Percentiles rank a stretch among this genome's conserved stretches.
Conservation (phyloP, 768 basidiomycete species). For the Leucosporidium yakuticum region DNA sequence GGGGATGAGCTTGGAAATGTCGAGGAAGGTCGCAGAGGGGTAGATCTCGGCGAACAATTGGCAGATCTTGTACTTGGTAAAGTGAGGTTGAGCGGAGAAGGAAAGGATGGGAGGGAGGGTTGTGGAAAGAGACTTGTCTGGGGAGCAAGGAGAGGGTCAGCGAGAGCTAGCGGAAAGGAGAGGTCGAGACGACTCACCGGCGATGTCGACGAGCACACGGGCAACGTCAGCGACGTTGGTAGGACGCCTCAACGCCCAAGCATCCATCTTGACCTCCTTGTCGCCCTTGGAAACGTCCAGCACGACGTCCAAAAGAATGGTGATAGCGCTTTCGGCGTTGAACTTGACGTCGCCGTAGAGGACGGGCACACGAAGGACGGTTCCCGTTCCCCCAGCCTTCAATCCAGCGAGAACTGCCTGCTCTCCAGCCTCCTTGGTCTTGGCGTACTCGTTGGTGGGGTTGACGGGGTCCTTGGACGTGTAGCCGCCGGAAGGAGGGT, state of each 20-base stretch:
- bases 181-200: neutral
- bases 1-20: conserved; percentile 57
- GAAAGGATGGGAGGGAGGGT: conserved; percentile 69
- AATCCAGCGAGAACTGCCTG: conserved; percentile 58
- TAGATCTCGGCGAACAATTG: conserved; percentile 68
- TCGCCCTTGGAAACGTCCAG: conserved; percentile 64
- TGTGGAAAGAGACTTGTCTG: conserved; percentile 28
- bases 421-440: conserved; percentile 83
- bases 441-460: conserved; percentile 77
- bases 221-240: conserved; percentile 71
- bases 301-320: conserved; percentile 79
- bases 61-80: conserved; percentile 92
- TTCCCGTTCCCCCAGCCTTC: conserved; percentile 52
- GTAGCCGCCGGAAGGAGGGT: conserved; percentile 63
- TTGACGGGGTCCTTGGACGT: conserved; percentile 64
- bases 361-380: conserved; percentile 83
- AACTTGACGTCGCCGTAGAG: conserved; percentile 83
- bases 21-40: conserved; percentile 63
- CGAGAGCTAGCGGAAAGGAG: neutral
- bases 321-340: conserved; percentile 83
- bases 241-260: conserved; percentile 85
- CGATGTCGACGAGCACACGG: neutral
- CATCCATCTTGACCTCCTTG: conserved; percentile 90
- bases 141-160: neutral
- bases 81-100: conserved; percentile 72